These are phyloP conservation scores for Juncus inflexus DNA, from an alignment of 176 grass and related monocot genomes.

Conservation along the genomic window DNA sequence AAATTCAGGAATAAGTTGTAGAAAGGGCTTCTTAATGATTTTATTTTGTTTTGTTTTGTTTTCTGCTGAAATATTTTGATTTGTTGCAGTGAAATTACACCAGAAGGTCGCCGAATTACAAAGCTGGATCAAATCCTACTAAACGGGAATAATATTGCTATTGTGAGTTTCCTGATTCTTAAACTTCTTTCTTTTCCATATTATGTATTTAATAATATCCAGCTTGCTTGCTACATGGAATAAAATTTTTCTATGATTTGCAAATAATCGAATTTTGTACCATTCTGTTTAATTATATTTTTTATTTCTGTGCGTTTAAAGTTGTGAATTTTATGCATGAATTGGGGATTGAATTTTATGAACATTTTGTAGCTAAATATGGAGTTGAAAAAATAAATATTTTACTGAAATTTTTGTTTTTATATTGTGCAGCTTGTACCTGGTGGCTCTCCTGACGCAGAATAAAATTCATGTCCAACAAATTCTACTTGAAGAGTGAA, in stretches of 20 bases:
- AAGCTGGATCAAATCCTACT: constrained; percentile 97
- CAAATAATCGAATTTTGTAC: too few species aligned
- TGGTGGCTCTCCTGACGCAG: constrained; percentile 87
- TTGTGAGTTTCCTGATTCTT: constrained; percentile 48
- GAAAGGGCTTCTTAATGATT: not conserved
- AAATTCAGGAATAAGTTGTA: not conserved
- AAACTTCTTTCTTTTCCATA: too few species aligned
- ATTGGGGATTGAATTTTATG: not conserved
- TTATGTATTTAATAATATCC: too few species aligned
- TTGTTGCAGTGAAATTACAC: constrained; percentile 64
- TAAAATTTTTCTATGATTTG: too few species aligned
- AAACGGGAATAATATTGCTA: constrained; percentile 99
- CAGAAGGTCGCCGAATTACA: constrained; percentile 88
- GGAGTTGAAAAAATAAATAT: not conserved
- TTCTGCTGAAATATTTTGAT: not conserved
- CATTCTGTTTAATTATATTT: too few species aligned
- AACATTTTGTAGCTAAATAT: not conserved
- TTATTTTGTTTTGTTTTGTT: not conserved
- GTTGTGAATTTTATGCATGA: too few species aligned
- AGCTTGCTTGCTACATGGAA: too few species aligned
- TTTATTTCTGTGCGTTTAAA: too few species aligned
- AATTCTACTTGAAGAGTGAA: not conserved
- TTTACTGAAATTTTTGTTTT: constrained; percentile 20
- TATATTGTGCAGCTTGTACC: constrained; percentile 64
- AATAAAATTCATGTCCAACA: constrained; percentile 28